These are phyloP conservation scores for Monosporozyma unispora DNA, from an alignment of 805 yeast genomes.

Conservation along the genomic window DNA sequence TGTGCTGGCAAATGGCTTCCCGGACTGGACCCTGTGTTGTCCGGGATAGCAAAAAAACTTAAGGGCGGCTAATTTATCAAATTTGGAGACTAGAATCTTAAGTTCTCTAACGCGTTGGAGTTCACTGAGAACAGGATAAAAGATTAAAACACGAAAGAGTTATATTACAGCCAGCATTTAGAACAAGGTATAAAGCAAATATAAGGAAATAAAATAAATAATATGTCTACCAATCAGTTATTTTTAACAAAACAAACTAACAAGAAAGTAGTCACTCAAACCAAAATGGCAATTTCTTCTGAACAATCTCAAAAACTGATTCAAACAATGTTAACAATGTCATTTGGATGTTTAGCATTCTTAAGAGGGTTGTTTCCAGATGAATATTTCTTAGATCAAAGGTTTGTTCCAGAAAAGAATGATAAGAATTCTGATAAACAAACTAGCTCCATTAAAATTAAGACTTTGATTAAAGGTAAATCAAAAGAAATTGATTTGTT, in stretches of 20 bases:
- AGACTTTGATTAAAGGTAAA: slow-evolving; percentile 40
- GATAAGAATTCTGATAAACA: slow-evolving; percentile 16
- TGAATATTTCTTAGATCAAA: slow-evolving; percentile 41
- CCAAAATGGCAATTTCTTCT: slow-evolving; percentile 22
- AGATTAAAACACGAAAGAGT: too few relatives aligned
- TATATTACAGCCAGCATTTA: too few relatives aligned
- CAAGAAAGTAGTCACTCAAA: slow-evolving; percentile 9
- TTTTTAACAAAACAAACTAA: slow-evolving; percentile 1
- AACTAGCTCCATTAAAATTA: slow-evolving; percentile 36
- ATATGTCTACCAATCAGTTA: slow-evolving; percentile 21
- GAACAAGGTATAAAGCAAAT: not conserved
- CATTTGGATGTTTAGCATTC: slow-evolving; percentile 50
- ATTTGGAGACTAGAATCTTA: too few relatives aligned
- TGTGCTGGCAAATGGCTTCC: too few relatives aligned
- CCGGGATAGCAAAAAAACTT: too few relatives aligned
- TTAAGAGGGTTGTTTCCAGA: slow-evolving; percentile 51
- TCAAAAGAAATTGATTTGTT: slow-evolving; percentile 40
- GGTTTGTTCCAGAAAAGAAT: slow-evolving; percentile 34
- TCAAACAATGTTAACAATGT: slow-evolving; percentile 41
- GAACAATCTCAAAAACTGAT: slow-evolving; percentile 40
- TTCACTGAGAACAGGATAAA: too few relatives aligned
- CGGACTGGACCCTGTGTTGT: too few relatives aligned
- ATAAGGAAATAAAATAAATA: not conserved
- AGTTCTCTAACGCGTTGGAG: too few relatives aligned
- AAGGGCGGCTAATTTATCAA: too few relatives aligned